Conservation (phyloP, 495 filamentous ascomycete species). For the Talaromyces proteolyticus region DNA sequence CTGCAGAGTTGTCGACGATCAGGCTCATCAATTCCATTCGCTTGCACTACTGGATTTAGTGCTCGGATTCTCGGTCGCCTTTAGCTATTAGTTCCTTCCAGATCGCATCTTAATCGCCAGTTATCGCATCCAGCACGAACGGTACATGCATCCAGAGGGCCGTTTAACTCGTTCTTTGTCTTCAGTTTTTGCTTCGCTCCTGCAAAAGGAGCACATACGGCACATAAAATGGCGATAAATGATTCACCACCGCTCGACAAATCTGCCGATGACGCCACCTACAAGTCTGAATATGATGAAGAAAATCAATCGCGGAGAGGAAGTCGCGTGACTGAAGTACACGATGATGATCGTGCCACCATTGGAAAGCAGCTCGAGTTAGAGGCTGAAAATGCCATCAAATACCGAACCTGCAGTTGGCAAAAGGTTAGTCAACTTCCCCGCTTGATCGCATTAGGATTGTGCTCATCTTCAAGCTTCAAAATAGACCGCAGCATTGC, state of each 20-base stretch:
- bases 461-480: slow-evolving; percentile 5
- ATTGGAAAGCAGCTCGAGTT: slow-evolving; percentile 70
- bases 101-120: background rate
- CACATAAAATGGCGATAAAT: slow-evolving; percentile 33
- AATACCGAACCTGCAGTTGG: slow-evolving; percentile 89
- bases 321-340: slow-evolving; percentile 6
- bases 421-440: slow-evolving; percentile 57
- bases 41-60: too few relatives aligned
- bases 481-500: slow-evolving; percentile 68
- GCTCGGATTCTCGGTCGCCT: too few relatives aligned
- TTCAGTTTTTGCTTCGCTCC: slow-evolving; percentile 23
- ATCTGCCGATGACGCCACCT: slow-evolving; percentile 13
- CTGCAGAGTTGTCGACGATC: too few relatives aligned
- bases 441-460: background rate
- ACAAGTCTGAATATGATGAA: slow-evolving; percentile 21
- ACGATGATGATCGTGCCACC: slow-evolving; percentile 28
- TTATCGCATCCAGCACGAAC: slow-evolving; percentile 1
- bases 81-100: background rate
- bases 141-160: slow-evolving; percentile 34
- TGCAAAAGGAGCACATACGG: slow-evolving; percentile 32
- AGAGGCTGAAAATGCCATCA: slow-evolving; percentile 73
- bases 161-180: slow-evolving; percentile 15
- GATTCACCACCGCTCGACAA: slow-evolving; percentile 6
- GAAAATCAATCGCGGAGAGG: slow-evolving; percentile 23
- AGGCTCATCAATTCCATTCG: too few relatives aligned